Base-by-base conservation (phyloP, 345 rosid genomes). In the Aethionema arabicum region DNA sequence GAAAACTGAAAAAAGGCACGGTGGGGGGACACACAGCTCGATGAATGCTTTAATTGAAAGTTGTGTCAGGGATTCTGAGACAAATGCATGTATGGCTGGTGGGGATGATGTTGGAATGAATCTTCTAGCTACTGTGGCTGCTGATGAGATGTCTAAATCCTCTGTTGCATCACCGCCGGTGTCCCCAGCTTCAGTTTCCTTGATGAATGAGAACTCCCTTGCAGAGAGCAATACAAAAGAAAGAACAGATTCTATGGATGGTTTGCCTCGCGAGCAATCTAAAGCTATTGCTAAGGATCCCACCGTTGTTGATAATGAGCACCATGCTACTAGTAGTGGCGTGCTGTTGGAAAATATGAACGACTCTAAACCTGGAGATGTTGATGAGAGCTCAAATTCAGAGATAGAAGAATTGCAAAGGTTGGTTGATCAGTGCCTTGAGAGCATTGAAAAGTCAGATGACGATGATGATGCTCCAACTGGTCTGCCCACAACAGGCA, bases 91-190 rank as follows among this genome's bases (percentile, higher is more conserved):
- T 29, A 36, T 68, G 51, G 74, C 90, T 8, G 72, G 70, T 66
- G 83, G 73, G 11, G 99, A 93, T 82, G 96, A 90, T 72, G 83
- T 79, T 68, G 99, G 96, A 56, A 90, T 93, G 95, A 86, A 90
- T 75, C 78, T 93, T 62, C 86, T 93, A 61, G 99, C 99, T 40
- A 86, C 78, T 70, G 99, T 90, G 52, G 99, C 97, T 63, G 77
- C 96, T 66, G 95, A 85, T 46, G 97, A 93, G 71, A 84, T 90
- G 61, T 77, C 77, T n/a, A 93, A 80, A 58, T 73, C 88, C 11
- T 83, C 84, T 58, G 56, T 58, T 52, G 76, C 52, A 40, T 84
- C 95, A n/a, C 93, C 87, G 5, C 52, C 67, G n/a, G 68, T 52
- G 56, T 83, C 93, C 44, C 83, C 77, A 3, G 65, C 12, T 44